phyloP scores from a whole-genome alignment of 495 filamentous ascomycete species.

The Rhypophila decipiens region DNA sequence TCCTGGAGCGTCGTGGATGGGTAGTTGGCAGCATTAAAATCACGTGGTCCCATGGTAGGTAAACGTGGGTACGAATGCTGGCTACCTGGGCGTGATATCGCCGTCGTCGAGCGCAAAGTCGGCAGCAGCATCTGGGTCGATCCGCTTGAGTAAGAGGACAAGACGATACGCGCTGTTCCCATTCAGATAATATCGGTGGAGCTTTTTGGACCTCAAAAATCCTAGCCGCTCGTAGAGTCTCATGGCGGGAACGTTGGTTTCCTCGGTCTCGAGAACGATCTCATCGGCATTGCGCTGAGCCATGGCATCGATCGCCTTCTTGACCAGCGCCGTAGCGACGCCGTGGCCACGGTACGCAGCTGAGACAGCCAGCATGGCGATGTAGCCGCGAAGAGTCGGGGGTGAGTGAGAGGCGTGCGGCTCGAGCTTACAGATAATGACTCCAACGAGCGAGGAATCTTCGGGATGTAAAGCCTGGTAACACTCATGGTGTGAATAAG shows the following conservation, averaged over 20 bases:
- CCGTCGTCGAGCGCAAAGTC: conserved; percentile 19
- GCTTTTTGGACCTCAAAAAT: conserved; percentile 84
- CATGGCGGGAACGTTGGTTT: conserved; percentile 86
- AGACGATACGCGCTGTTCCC: conserved; percentile 91
- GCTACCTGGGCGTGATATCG: conserved; percentile 4
- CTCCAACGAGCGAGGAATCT: conserved; percentile 58
- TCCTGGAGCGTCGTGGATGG: no score
- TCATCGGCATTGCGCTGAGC: conserved; percentile 77
- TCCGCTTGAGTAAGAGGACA: conserved; percentile 67
- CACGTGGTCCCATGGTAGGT: no score
- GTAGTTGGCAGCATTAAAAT: no score
- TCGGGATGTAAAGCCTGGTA: conserved; percentile 59
- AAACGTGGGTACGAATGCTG: no score
- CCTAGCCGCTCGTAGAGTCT: conserved; percentile 90
- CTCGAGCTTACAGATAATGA: conserved; percentile 96
- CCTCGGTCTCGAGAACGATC: conserved; percentile 94
- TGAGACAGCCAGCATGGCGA: conserved; percentile 92
- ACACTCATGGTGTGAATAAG: background rate
- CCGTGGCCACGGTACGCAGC: conserved; percentile 72
- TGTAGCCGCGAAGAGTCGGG: conserved; percentile 85
- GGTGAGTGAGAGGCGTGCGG: conserved; percentile 63
- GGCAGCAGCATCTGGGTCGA: conserved; percentile 24
- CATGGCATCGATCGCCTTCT: conserved; percentile 92
- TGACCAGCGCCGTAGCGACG: conserved; percentile 86
- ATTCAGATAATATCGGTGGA: conserved; percentile 95